These are phyloP conservation scores for Cairneyella variabilis DNA, from an alignment of 495 filamentous ascomycete species.

Conservation along the genomic window DNA sequence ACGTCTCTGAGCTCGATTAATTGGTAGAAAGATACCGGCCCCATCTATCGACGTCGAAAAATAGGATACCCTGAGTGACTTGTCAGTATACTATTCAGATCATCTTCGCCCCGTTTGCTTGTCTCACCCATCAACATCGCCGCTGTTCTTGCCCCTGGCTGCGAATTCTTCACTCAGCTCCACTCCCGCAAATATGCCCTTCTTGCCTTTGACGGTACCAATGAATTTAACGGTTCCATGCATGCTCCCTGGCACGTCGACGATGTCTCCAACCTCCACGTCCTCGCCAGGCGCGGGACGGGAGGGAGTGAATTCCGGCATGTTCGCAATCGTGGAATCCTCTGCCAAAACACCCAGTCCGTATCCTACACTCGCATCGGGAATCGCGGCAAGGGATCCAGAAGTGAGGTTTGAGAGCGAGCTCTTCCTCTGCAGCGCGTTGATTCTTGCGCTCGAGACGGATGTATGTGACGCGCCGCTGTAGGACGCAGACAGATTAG, in stretches of 20 bases:
- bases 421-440: conserved; percentile 56
- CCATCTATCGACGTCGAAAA: conserved; percentile 75
- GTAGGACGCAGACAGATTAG: conserved; percentile 51
- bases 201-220: conserved; percentile 82
- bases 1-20: conserved; percentile 76
- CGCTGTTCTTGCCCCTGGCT: conserved; percentile 85
- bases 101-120: conserved; percentile 16
- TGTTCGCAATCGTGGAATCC: conserved; percentile 35
- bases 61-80: conserved; percentile 60
- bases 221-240: conserved; percentile 85
- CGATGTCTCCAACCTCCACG: conserved; percentile 78
- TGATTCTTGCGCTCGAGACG: conserved; percentile 36
- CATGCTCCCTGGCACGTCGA: conserved; percentile 96
- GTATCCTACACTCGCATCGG: conserved; percentile 59
- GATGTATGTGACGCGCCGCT: conserved; percentile 23
- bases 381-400: conserved; percentile 52
- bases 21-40: conserved; percentile 90
- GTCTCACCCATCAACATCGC: conserved; percentile 90
- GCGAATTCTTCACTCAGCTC: conserved; percentile 82
- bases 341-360: conserved; percentile 47
- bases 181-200: conserved; percentile 90
- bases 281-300: conserved; percentile 39
- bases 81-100: conserved; percentile 17
- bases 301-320: conserved; percentile 33
- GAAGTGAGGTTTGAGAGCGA: conserved; percentile 62